Evolutionary conservation across 75 land plant species (phyloP), one percentile per base, ranked within the genome.

Genomic region (Picea sitchensis): DNA sequence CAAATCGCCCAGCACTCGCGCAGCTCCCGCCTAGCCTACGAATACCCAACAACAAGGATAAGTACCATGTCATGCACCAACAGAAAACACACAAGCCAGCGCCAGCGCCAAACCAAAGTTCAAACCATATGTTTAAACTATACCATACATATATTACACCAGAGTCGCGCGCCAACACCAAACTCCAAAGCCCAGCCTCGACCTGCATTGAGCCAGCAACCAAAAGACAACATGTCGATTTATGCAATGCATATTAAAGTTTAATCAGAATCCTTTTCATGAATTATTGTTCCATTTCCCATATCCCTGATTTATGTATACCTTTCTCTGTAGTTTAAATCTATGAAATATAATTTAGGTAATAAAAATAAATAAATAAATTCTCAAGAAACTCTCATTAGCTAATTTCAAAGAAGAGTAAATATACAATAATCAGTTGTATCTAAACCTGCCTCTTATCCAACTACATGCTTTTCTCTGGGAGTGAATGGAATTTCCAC

Each of bases 401-500:
- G 1, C 2, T 36, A 36, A 21, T 62, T 23, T 62, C 65, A 7
- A 62, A 62, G 26, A 6, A 62, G 26, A 21, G 38, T 30, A 23
- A 62, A 12, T 21, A 62, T 30, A 21, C 6, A 5, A 62, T 62
- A 62, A 62, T 8, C 26, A 62, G 65, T 62, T 62, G 30, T 8
- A 62, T 21, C 6, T 62, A 31, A 21, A 23, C 1, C 3, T 7
- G 26, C 65, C 26, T 26, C 26, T 62, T 8, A 4, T 63, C 85
- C 89, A 32, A 88, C 57, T 14, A 88, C 89, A 63, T 84, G 84
- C 77, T 87, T 87, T 21, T 87, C 88, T 57, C 88, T 80, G 26
- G 84, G 81, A 41, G 88, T 85, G 82, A 88, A 88, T 15, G 87
- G 89, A 61, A 88, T 85, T 47, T 88, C 89, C 11, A 88, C 88